Percentiles rank a stretch among this genome's conserved stretches.
phyloP scores from a whole-genome alignment of 73 alveolate species.

The Paramecium pentaurelia region DNA sequence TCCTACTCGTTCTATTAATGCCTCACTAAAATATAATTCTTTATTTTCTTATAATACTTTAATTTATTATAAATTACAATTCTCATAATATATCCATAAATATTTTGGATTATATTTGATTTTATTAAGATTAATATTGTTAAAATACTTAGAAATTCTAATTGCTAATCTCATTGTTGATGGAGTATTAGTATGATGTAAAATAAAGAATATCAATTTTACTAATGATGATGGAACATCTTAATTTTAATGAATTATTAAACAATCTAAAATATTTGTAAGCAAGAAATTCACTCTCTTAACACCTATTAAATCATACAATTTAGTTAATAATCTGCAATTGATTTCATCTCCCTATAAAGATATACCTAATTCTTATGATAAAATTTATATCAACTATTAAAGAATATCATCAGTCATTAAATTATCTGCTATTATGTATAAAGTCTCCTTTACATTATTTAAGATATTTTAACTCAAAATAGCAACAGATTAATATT shows the following conservation, averaged over 20 bases:
- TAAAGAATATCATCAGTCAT: neutral
- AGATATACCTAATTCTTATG: neutral
- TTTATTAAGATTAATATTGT: neutral
- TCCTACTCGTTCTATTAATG: neutral
- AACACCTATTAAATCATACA: slow-evolving; percentile 16
- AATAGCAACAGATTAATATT: neutral
- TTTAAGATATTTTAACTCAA: neutral
- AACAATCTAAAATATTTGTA: neutral
- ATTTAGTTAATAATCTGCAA: neutral
- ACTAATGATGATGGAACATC: neutral
- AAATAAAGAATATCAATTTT: neutral
- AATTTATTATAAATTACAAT: neutral
- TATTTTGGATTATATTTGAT: neutral
- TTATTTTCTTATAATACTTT: neutral
- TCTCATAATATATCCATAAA: neutral
- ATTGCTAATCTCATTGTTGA: slow-evolving; percentile 19
- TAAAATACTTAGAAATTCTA: neutral
- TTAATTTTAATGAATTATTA: neutral
- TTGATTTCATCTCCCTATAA: neutral
- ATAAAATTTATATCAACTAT: neutral
- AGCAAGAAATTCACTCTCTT: slow-evolving; percentile 17
- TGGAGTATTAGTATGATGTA: slow-evolving; percentile 28
- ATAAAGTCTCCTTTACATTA: slow-evolving; percentile 11
- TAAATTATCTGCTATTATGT: neutral
- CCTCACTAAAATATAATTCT: neutral